Base-by-base conservation (phyloP, 2,329 filamentous ascomycete genomes). In the Aspergillus sergii region DNA sequence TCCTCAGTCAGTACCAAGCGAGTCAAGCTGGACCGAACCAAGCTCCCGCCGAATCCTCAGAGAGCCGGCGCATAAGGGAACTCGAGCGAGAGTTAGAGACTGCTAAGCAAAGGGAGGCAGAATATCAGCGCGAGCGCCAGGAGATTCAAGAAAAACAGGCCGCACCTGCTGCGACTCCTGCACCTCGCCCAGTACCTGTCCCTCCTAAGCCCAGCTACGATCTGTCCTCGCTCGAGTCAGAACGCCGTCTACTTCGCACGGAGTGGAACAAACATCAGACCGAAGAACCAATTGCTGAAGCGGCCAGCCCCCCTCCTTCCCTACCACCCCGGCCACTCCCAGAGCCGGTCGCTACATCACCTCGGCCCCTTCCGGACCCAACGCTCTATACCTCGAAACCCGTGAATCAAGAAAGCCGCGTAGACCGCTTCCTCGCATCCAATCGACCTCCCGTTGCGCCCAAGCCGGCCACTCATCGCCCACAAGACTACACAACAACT, bases 1-100 rank as follows among this genome's bases (percentile, higher is more conserved):
- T 90, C 70, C 84, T 96, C 57, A 94, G 91, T 73, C 91, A 97
- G 74, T 96, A 97, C 75, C 90, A 92, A 75, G 88, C 89, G 23
- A 89, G 92, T 68, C 88, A 91, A 73, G 76, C 83, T 65, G 72
- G 77, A 59, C 68, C 73, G 69, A 71, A 70, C 75, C 78, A 63
- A 73, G 79, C 71, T 26, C 78, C 73, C 23, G 77, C 83, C 59
- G 85, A 79, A 64, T 81, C 80, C 28, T 78, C 82, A 2, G 86
- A 94, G 75, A 87, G 83, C 66, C 86, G 84, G 66, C 88, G 93
- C 46, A 89, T 97, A 66, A 86, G 86, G 70, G 90, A 97, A 74
- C 84, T 98, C 6, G 94, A 98, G 79, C 83, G 84, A 36, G 86
- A 92, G 72, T 82, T 92, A 1, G 87, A 88, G 70, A 84, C 87